Base-by-base conservation (phyloP, 2,329 filamentous ascomycete species). In the Aspergillus japonicus region DNA sequence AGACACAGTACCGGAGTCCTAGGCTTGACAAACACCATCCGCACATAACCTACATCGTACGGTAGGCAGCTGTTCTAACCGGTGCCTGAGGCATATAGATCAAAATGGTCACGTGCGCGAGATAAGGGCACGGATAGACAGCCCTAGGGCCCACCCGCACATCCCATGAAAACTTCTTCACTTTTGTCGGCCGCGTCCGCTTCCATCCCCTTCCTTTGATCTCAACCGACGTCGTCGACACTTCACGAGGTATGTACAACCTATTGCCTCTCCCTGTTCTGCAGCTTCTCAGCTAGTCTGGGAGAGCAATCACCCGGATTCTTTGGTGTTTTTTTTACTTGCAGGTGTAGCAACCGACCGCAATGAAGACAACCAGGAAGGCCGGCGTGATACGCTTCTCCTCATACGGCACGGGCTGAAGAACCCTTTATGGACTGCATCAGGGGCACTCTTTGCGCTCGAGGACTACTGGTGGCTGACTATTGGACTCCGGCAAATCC, bases 401-500 rank as follows among this genome's bases (percentile, higher is more conserved):
- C 71, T 70, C 72, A 67, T 67, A 70, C 78, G 71, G 73, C 77
- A 85, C 78, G 84, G 86, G 86, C 84, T 86, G 83, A 87, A 87
- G 85, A 89, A 86, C 85, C 85, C 84, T 85, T 80, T 73, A 78
- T 73, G 69, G 68, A 76, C 60, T 61, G 56, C 61, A 59, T 58
- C 39, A 72, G 70, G 85, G 86, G 86, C 85, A 88, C 85, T 87
- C 85, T 88, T 86, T 84, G 78, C 80, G 84, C 85, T 87, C 83
- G 80, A 71, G 73, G 83, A 84, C 83, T 84, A 81, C 81, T 83
- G 82, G 79, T 84, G 83, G 84, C 85, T 87, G 83, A 87, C 81
- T 76, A 69, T 64, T 67, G 61, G 50, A 63, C 52, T 54, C 39
- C 39, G 39, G 39, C 54, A 59, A 59, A 62, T 50, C 54, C 54